Evolutionary conservation across 2,329 filamentous ascomycete genomes (phyloP), one percentile per base, ranked within the genome.

Genomic region (Atkinsonella hypoxylon): DNA sequence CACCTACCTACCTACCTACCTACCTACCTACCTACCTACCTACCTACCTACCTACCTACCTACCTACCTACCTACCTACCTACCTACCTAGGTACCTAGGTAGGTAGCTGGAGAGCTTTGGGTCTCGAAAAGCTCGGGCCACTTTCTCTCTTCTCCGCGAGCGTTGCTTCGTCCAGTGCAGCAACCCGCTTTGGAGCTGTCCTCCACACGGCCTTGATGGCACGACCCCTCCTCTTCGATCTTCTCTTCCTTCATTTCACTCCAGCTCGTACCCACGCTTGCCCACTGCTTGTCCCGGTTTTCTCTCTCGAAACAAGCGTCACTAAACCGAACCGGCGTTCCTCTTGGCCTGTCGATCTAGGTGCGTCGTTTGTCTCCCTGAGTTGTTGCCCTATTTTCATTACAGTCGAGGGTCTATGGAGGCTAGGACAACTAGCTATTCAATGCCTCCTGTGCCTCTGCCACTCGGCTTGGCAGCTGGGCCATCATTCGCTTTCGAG

Each of bases 141-240:
- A 26, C 26, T 26, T 26, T 22, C 18, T 30, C 41, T 10, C 11
- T 12, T 36, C 34, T 13, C 32, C 32, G 32, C 2, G 10, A 34
- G 32, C 32, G 32, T 34, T 34, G 17, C 41, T 22, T 9, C 41
- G 18, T 26, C 41, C 41, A 26, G 32, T 31, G 38, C 45, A 32
- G 20, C 32, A 47, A 38, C 45, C 22, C 22, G 12, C 18, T 47
- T 36, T 26, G 20, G 42, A 44, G 42, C 42, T 44, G n/a, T 47
- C 34, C 15, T 47, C 45, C 45, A 40, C 45, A 17, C 11, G 11
- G 34, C 45, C 13, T 32, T 48, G 18, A 22, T 48, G 26, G 47
- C 43, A 46, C 39, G 44, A 46, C 44, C 51, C 47, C 43, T 52
- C 43, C 20, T 45, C 44, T 2, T 48, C 31, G 11, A 38, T 49